Base-by-base conservation (phyloP, 2,329 filamentous ascomycete genomes). In the Nothomitra cinnamomea region DNA sequence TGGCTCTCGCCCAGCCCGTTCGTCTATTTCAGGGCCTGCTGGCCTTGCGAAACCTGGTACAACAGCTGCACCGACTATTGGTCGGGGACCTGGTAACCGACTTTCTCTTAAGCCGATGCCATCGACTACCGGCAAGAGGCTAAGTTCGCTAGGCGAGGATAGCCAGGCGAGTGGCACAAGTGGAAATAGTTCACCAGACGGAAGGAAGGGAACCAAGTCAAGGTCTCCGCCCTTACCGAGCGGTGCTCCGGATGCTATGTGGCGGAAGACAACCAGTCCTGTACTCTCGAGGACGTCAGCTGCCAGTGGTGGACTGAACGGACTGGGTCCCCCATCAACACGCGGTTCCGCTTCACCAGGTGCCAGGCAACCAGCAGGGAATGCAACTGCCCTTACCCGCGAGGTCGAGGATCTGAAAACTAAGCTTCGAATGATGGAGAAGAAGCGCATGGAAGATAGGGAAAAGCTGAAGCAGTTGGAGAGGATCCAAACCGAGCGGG, bases 381-480 rank as follows among this genome's bases (percentile, higher is more conserved):
- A 67, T 54, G 74, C 68, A 55, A 67, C 76, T 6, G 72, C 76
- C 1, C 68, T 75, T 1, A 74, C 70, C 21, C 75, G 83, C 57
- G 85, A 94, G 62, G 79, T 90, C 19, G 89, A 95, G 59, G 87
- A 94, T 58, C 72, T 95, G 15, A 88, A 95, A 64, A 82, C 87
- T 0, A 95, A 95, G 64, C 70, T 96, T 1, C 81, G 83, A 53
- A 75, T 95, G 2, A 73, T 96, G 61, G 89, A 98, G 65, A 86
- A 90, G 60, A 94, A 95, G 66, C 75, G 87, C 54, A 64, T 77
- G 12, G 90, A 96, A 58, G 87, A 95, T 62, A 78, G 87, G 19
- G 89, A 95, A 60, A 86, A 87, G 63, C 67, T 95, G 52, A 88
- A 90, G 63, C 77, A 75, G 12, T 67, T 95, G 49, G 85, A 94